Conservation (phyloP, 2,329 filamentous ascomycete genomes). For the Ophiostoma piceae region DNA sequence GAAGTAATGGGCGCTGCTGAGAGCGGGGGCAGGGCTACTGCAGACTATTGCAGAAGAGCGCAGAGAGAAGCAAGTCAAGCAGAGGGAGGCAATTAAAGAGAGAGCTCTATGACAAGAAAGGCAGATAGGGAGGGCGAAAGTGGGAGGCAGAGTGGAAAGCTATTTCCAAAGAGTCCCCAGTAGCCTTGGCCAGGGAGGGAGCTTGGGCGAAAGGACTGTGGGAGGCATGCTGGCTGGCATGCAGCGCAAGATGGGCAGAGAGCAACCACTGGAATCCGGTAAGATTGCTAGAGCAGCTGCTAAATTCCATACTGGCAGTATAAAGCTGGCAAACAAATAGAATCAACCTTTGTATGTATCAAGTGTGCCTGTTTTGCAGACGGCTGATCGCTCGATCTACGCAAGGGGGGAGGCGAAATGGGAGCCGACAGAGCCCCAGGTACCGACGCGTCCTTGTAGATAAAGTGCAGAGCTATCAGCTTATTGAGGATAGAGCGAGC, state of each 20-base stretch:
- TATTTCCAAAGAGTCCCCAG: conserved; percentile 2
- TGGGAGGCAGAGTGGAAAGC: conserved; percentile 2
- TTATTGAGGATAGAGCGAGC: neutral
- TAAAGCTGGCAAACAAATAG: neutral
- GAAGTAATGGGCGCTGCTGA: neutral
- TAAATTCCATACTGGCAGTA: neutral
- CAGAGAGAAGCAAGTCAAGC: neutral
- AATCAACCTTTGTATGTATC: neutral
- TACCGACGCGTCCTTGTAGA: conserved; percentile 12
- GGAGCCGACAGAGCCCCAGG: neutral
- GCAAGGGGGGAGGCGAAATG: conserved; percentile 11
- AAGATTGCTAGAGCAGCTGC: conserved; percentile 18
- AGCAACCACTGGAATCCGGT: conserved; percentile 21
- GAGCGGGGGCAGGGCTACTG: neutral
- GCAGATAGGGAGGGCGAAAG: neutral
- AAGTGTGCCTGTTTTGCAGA: neutral
- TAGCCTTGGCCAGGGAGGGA: conserved; percentile 20
- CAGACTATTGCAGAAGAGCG: neutral
- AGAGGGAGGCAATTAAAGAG: neutral
- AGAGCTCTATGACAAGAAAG: neutral
- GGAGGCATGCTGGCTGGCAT: conserved; percentile 20
- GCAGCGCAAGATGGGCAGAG: conserved; percentile 16
- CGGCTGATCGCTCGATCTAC: conserved; percentile 10
- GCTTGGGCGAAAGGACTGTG: neutral
- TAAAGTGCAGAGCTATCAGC: neutral